Evolutionary conservation across 257 asterid species (phyloP), one percentile per base, ranked within the genome.

Genomic region (Galeopsis tetrahit): DNA sequence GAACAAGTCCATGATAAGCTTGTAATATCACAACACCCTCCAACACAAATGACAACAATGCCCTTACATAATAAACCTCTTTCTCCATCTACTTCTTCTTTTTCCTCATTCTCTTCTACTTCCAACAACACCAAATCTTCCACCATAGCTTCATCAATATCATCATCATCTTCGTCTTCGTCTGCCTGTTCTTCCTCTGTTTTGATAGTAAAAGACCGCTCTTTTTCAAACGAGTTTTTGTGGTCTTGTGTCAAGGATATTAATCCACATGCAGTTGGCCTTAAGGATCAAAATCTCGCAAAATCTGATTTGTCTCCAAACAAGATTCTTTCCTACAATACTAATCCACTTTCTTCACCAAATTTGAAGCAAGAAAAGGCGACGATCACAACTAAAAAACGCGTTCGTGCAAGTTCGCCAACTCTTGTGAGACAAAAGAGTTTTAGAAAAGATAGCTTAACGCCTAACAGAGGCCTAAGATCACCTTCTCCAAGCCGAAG

Each of bases 401-500:
- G 95, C 58, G 75, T 84, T 1, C 92, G 97, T 4, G 74, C 86
- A 4, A 83, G 53, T 49, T 91, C 93, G 3, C 96, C 96, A 0
- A 77, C 85, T 2, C 74, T 86, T 0, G 78, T 71, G 6, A 79
- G 92, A 70, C 97, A 89, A 49, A 91, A 89, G 82, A 89, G 96
- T 68, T 82, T 82, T 78, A 73, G 94, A 57, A 84, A 59, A 66
- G 96, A 91, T 13, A n/a, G 42, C 21, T 63, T 81, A 55, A 32
- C 57, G 46, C 84, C 81, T 2, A 66, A 51, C 40, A 74, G 83
- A 63, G 81, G 80, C 5, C 68, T 84, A 8, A 72, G 84, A 28
- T 84, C 97, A 0, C 95, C 97, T n/a, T 89, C 97, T 39, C 96
- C 93, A 1, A 82, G 88, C 53, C 78, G 96, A 17, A 81, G 87